Base-by-base conservation (phyloP, 805 yeast genomes). In the Candida golubevii region DNA sequence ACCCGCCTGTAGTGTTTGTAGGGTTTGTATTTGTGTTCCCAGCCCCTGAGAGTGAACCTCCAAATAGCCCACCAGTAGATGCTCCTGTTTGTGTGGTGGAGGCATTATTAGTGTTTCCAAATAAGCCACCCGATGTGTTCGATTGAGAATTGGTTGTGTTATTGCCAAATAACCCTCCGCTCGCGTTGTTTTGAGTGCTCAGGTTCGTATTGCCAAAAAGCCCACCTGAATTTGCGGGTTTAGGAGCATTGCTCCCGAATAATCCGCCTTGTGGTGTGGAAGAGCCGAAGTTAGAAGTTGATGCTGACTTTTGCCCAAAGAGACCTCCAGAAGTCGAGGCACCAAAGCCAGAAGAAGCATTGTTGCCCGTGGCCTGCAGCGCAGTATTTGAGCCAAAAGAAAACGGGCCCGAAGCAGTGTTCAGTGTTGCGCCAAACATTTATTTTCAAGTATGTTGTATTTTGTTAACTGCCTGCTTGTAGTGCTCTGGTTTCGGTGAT, bases 361-460 rank as follows among this genome's bases (percentile, higher is more conserved):
- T 29, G 12, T 42, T 27, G 11, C 36, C 41, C 4, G 38, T 29
- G 18, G 30, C 36, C 9, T 12, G n/a, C 32, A 29, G n/a, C 29
- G 34, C 34, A 26, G 42, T 11, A 23, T 44, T 44, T 8, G 49
- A 15, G 6, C 54, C 54, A 15, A 50, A 43, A 6, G 48, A 42
- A 14, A 48, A 43, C 13, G 51, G 38, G 8, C 38, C 36, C 5
- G 50, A 18, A 12, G 46, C 15, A 14, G 38, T 28, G 28, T 40
- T 45, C 15, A 42, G 36, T 10, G 50, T 40, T 18, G 54, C 44
- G 14, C 56, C 54, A 39, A 52, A 52, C 56, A 52, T 52, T 18
- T 18, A 18, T 18, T 18, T 5, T 18, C 4, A 18, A 18, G 23
- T 18, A 3, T 18, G 23, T 18, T 18, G 23, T 18, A 18, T 18